Evolutionary conservation across 2,329 filamentous ascomycete genomes (phyloP).

Genomic region (Colletotrichum filicis): DNA sequence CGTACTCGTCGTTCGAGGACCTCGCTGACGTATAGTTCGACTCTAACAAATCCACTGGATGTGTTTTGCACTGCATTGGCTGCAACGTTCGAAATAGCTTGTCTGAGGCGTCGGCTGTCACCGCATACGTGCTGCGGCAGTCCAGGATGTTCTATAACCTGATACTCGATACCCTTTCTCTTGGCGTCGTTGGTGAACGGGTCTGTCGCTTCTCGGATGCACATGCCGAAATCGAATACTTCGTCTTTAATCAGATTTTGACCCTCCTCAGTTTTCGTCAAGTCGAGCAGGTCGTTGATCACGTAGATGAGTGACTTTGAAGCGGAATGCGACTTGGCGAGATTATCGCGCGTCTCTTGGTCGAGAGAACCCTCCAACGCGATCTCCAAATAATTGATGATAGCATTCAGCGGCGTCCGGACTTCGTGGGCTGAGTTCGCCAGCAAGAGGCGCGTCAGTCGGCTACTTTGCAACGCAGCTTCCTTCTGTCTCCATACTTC

Average conservation of each 20-base stretch:
- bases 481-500: conserved; percentile 95
- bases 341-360: conserved; percentile 84
- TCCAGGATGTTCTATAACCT: conserved; percentile 73
- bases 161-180: conserved; percentile 79
- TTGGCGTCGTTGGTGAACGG: conserved; percentile 79
- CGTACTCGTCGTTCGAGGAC: conserved; percentile 65
- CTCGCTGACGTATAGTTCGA: conserved; percentile 75
- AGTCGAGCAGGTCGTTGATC: conserved; percentile 89
- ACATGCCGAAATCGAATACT: conserved; percentile 76
- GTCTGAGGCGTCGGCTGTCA: conserved; percentile 82
- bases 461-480: conserved; percentile 82
- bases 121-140: conserved; percentile 79
- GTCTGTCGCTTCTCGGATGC: conserved; percentile 81
- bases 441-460: conserved; percentile 80
- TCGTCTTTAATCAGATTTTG: conserved; percentile 84
- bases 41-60: conserved; percentile 70
- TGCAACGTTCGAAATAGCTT: conserved; percentile 84
- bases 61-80: conserved; percentile 90
- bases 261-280: conserved; percentile 90
- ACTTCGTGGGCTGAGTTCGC: conserved; percentile 94
- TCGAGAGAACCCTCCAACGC: conserved; percentile 85
- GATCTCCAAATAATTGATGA: conserved; percentile 95
- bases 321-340: conserved; percentile 86
- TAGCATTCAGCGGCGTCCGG: conserved; percentile 89
- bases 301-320: conserved; percentile 94